Evolutionary conservation across 2,329 filamentous ascomycete species (phyloP).

Genomic region (Penicillium sp.): DNA sequence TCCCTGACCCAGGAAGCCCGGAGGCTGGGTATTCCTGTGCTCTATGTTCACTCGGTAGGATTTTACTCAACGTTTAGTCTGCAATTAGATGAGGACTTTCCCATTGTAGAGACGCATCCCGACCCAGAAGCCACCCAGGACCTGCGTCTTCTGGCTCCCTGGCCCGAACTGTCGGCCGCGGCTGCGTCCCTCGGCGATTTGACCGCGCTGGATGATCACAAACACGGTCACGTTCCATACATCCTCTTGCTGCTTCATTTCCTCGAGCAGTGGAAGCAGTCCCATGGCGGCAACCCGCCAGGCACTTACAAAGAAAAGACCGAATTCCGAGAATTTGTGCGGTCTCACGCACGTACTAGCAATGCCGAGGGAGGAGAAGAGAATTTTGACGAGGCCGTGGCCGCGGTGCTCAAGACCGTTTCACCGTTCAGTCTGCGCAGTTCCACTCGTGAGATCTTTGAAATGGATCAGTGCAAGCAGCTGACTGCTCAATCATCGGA

Average conservation of each 20-base stretch:
- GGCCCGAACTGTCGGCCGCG: constrained; percentile 71
- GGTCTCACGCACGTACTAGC: constrained; percentile 59
- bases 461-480: constrained; percentile 55
- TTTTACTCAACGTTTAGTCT: constrained; percentile 90
- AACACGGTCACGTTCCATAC: constrained; percentile 89
- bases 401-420: constrained; percentile 82
- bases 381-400: constrained; percentile 90
- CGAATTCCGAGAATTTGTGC: constrained; percentile 68
- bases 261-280: constrained; percentile 69
- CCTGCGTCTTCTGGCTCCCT: constrained; percentile 75
- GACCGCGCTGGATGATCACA: constrained; percentile 64
- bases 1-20: constrained; percentile 47
- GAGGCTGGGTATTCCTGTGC: constrained; percentile 61
- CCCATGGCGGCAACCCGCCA: constrained; percentile 63
- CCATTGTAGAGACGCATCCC: constrained; percentile 92
- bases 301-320: constrained; percentile 77
- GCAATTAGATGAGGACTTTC: constrained; percentile 69
- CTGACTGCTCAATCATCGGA: constrained; percentile 48
- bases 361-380: constrained; percentile 86
- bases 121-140: constrained; percentile 80
- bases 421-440: constrained; percentile 61
- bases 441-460: constrained; percentile 70
- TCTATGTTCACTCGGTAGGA: constrained; percentile 81
- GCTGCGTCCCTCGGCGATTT: constrained; percentile 60
- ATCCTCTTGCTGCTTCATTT: constrained; percentile 76